phyloP scores from a whole-genome alignment of 768 basidiomycete species.

The Tephrocybe sp. region DNA sequence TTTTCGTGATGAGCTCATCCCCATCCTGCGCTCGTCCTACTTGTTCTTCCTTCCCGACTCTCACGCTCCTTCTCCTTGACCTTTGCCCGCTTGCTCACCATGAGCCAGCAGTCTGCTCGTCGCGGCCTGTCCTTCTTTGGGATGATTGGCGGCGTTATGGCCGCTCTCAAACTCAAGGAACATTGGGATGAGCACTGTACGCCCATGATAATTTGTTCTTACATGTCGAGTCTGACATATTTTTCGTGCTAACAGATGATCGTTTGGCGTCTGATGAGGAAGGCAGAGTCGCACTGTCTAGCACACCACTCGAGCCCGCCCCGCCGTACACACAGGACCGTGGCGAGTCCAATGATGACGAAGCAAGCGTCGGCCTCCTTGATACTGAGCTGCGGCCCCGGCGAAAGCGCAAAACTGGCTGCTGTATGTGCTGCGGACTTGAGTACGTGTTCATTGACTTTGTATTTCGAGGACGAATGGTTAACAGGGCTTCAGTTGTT shows the following conservation, averaged over 20 bases:
- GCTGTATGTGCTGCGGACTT: constrained; percentile 49
- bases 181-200: constrained; percentile 43
- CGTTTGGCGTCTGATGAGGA: constrained; percentile 43
- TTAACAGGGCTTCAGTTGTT: constrained; percentile 35
- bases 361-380: constrained; percentile 31
- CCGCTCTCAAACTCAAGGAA: constrained; percentile 48
- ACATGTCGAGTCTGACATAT: not conserved
- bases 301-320: constrained; percentile 10
- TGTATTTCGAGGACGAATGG: not conserved
- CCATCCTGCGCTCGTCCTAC: not conserved
- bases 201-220: constrained; percentile 16
- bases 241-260: constrained; percentile 32
- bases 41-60: not conserved
- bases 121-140: constrained; percentile 36
- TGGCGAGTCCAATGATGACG: constrained; percentile 27
- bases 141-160: constrained; percentile 44
- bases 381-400: constrained; percentile 28
- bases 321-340: constrained; percentile 18
- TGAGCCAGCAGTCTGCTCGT: constrained; percentile 15
- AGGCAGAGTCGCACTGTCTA: constrained; percentile 31
- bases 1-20: not conserved
- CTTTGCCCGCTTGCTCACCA: constrained; percentile 10
- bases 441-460: constrained; percentile 4
- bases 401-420: constrained; percentile 34
- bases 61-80: constrained; percentile 2